Evolutionary conservation across 2,329 filamentous ascomycete genomes (phyloP), one percentile per base, ranked within the genome.

Genomic region (Pleomassaria siparia): DNA sequence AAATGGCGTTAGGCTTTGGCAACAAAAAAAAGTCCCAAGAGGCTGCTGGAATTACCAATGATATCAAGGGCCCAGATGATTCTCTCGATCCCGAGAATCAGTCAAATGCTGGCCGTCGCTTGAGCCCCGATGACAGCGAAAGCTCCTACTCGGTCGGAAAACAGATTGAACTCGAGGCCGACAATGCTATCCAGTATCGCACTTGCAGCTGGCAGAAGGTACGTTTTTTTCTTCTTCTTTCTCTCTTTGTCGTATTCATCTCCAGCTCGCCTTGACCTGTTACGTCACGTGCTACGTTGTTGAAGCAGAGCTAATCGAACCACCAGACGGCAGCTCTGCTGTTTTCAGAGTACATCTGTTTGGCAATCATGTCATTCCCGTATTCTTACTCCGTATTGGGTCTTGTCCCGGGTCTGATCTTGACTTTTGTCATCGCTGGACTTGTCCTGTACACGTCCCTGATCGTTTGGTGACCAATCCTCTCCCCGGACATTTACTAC

Each of bases 171-270:
- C 67, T 88, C 52, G 91, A 96, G 70, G 80, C 84, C 22, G 85
- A 83, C 43, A 85, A 88, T 70, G 83, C 85, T 10, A 96, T 96
- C 71, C 86, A 95, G 74, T 96, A 96, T 69, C 81, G 91, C 51
- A 95, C 91, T 30, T 96, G 91, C 74, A 91, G 86, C 58, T 96
- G 91, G 91, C 87, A 89, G 65, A 96, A 96, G 80, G 84, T 86
- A 55, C 44, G 72, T 62, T 46, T 43, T 32, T 29, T 40, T 35
- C 8, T 13, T 22, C 47, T 44, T 29, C 26, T 43, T 30, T 26
- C 12, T 7, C 25, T 26, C 25, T 26, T n/a, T n/a, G n/a, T n/a
- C n/a, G n/a, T n/a, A n/a, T n/a, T 32, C 29, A 24, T 44, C n/a
- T 24, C 37, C 26, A 18, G 42, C 4, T 40, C 35, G 10, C 22